Conservation (phyloP, 2,329 filamentous ascomycete species). For the Fusarium nelsonii region DNA sequence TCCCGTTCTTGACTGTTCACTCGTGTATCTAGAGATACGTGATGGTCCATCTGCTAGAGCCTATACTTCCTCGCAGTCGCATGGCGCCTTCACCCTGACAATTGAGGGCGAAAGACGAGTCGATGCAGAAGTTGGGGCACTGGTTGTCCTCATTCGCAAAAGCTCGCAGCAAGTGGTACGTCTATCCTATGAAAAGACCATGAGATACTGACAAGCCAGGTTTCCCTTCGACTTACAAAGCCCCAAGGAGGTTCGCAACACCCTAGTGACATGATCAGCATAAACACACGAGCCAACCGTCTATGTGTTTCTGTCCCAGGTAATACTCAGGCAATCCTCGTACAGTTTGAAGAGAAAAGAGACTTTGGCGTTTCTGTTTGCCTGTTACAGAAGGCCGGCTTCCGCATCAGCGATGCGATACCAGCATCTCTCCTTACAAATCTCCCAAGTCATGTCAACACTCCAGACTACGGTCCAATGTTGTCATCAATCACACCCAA, state of each 20-base stretch:
- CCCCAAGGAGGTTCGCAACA: conserved; percentile 28
- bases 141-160: conserved; percentile 48
- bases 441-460: not conserved
- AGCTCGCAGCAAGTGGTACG: conserved; percentile 47
- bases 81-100: conserved; percentile 46
- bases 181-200: not conserved
- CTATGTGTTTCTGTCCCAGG: conserved; percentile 47
- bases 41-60: conserved; percentile 36
- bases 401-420: conserved; percentile 43
- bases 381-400: conserved; percentile 51
- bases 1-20: conserved; percentile 50
- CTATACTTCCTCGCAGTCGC: conserved; percentile 40
- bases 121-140: conserved; percentile 18
- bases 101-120: conserved; percentile 46
- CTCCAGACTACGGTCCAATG: conserved; percentile 35
- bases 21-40: conserved; percentile 49
- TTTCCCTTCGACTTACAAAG: conserved; percentile 50
- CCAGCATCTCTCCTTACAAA: conserved; percentile 3
- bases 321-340: conserved; percentile 45
- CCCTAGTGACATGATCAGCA: conserved; percentile 38
- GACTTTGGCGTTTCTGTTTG: conserved; percentile 52
- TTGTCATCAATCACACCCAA: conserved; percentile 47
- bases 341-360: conserved; percentile 49
- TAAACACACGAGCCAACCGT: conserved; percentile 34
- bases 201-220: conserved; percentile 34